Evolutionary conservation across 1,139 yeast species (phyloP).

Genomic region (Scheffersomyces lignicola): DNA sequence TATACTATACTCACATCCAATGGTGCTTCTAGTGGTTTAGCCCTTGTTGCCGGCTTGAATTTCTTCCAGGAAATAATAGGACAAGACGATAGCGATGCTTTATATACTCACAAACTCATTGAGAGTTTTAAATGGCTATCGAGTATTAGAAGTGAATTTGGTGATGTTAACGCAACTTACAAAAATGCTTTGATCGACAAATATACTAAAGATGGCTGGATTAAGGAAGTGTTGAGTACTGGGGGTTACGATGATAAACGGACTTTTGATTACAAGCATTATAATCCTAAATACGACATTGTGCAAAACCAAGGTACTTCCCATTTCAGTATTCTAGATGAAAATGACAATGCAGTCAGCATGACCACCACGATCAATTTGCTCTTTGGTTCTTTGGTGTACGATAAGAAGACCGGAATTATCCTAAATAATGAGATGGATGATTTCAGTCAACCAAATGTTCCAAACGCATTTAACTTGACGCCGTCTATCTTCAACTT

Average conservation of each 20-base stretch:
- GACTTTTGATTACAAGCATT: constrained; percentile 71
- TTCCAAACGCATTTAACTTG: constrained; percentile 74
- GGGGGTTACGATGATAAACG: constrained; percentile 49
- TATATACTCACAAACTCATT: constrained; percentile 65
- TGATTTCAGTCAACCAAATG: constrained; percentile 79
- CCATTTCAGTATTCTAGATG: constrained; percentile 77
- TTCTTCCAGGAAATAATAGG: constrained; percentile 45
- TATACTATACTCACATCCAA: constrained; percentile 62
- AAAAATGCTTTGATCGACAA: constrained; percentile 26
- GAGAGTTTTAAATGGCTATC: constrained; percentile 96
- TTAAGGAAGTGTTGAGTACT: constrained; percentile 41
- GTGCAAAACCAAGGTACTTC: constrained; percentile 86
- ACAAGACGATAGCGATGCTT: constrained; percentile 21
- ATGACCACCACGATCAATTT: constrained; percentile 91
- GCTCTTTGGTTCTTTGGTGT: constrained; percentile 77
- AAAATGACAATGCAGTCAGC: constrained; percentile 70
- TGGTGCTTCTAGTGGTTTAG: constrained; percentile 85
- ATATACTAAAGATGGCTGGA: constrained; percentile 52
- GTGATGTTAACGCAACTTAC: constrained; percentile 48
- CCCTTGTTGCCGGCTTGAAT: constrained; percentile 72
- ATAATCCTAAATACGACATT: constrained; percentile 74
- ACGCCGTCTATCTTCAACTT: constrained; percentile 80
- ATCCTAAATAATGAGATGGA: constrained; percentile 92
- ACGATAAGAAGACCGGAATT: constrained; percentile 80
- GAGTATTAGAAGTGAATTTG: constrained; percentile 77